Conservation (phyloP, 2,329 filamentous ascomycete genomes). For the Didymellaceae sp. region DNA sequence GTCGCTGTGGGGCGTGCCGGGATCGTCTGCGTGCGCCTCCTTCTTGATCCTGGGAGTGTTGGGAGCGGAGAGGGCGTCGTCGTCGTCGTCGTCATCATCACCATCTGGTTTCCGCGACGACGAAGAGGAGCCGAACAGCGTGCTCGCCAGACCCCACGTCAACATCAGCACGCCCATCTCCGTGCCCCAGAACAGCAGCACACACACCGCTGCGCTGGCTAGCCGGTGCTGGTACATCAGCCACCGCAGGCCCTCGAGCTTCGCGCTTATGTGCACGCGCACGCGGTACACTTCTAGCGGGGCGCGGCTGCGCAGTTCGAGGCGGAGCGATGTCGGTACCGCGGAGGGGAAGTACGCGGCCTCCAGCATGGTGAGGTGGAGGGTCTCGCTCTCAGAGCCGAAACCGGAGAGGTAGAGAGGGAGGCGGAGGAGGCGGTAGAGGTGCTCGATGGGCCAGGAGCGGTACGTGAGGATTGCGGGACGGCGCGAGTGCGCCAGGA, state of each 20-base stretch:
- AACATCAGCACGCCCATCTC: conserved; percentile 72
- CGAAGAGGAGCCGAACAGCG: conserved; percentile 39
- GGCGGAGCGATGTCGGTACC: conserved; percentile 60
- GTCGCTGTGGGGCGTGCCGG: conserved; percentile 46
- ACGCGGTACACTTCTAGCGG: conserved; percentile 78
- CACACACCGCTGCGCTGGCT: conserved; percentile 71
- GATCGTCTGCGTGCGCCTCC: conserved; percentile 22
- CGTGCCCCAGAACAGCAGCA: conserved; percentile 74
- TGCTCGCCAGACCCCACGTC: conserved; percentile 67
- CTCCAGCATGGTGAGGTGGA: conserved; percentile 77
- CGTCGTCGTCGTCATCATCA: neutral
- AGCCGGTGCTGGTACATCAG: conserved; percentile 86
- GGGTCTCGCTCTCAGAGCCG: conserved; percentile 65
- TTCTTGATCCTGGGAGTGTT: conserved; percentile 2
- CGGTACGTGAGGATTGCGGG: conserved; percentile 81
- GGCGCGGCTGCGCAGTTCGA: conserved; percentile 74
- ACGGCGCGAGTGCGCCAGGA: conserved; percentile 64
- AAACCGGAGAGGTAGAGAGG: conserved; percentile 74
- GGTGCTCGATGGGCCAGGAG: conserved; percentile 54
- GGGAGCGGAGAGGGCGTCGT: neutral
- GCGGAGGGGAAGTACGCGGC: conserved; percentile 68
- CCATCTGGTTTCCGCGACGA: neutral
- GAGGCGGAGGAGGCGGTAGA: conserved; percentile 52
- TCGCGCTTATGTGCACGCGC: conserved; percentile 72
- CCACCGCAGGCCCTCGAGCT: conserved; percentile 73